Evolutionary conservation across 1,284 basidiomycete species (phyloP), one percentile per base, ranked within the genome.

Genomic region (Cryptococcus deneoformans): DNA sequence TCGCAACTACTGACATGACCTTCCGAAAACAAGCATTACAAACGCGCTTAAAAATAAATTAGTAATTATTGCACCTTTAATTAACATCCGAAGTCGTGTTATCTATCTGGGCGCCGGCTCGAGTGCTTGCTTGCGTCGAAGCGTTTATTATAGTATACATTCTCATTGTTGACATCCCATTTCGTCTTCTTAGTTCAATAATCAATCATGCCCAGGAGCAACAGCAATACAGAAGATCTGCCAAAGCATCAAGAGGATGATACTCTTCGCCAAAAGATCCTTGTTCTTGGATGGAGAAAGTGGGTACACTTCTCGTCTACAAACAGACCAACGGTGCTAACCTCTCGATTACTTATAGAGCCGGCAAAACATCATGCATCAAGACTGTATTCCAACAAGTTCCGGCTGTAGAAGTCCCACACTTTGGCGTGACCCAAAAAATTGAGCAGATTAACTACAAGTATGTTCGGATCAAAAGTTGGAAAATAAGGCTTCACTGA

Each of bases 331-430:
- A 38, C 7, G 66, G 24, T 50, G 40, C 52, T 56, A 42, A 24
- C 16, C 11, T 34, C 46, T 44, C 43, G 52, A 38, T 37, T n/a
- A 59, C 46, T 9, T 8, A 38, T 54, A 89, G 94, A 79, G 88
- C 89, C 55, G 95, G 95, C 57, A 99, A 98, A 78, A 90, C 92
- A 24, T 93, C 90, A 37, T 91, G 96, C 59, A 85, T 89, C 67
- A 86, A 93, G 73, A 91, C 95, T 37, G 83, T 98, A 16, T 96
- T 97, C 81, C 87, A 94, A 65, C 83, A 87, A 61, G 80, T 92
- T 51, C 82, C 86, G 0, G 84, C 91, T 0, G 92, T 91, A 71
- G 88, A 97, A 69, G 89, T 92, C 0, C 90, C 97, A 67, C 97
- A 89, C 77, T 85, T 97, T 62, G 92, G 96, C 64, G 85, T 89